Evolutionary conservation across 2,329 filamentous ascomycete genomes (phyloP).

Genomic region (Aspergillus ruber): DNA sequence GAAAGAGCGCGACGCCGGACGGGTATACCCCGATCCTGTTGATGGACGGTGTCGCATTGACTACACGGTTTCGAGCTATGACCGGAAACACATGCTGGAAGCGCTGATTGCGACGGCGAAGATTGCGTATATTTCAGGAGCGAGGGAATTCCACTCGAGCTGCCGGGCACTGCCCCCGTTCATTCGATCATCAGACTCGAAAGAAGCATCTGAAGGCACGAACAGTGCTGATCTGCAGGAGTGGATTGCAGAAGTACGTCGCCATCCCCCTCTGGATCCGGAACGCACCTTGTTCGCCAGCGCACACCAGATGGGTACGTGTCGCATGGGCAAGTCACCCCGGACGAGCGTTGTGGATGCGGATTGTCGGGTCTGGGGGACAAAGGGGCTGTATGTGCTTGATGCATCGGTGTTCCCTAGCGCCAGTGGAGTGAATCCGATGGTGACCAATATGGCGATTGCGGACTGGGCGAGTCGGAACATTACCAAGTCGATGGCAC

Average conservation of each 20-base stretch:
- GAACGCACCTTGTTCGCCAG: slow-evolving; percentile 40
- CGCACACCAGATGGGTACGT: slow-evolving; percentile 49
- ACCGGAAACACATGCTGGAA: slow-evolving; percentile 64
- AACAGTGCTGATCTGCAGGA: slow-evolving; percentile 50
- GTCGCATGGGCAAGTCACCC: slow-evolving; percentile 40
- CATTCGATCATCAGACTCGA: slow-evolving; percentile 34
- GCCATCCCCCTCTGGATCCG: slow-evolving; percentile 40
- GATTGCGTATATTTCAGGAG: slow-evolving; percentile 71
- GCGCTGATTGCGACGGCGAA: slow-evolving; percentile 67
- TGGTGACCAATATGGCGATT: slow-evolving; percentile 48
- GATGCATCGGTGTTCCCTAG: slow-evolving; percentile 48
- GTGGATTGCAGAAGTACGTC: slow-evolving; percentile 49
- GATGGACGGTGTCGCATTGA: slow-evolving; percentile 60
- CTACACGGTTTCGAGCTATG: slow-evolving; percentile 66
- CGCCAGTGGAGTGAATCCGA: slow-evolving; percentile 47
- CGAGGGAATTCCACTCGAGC: slow-evolving; percentile 67
- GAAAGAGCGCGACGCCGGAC: slow-evolving; percentile 69
- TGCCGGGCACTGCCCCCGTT: slow-evolving; percentile 62
- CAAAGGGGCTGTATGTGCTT: slow-evolving; percentile 41
- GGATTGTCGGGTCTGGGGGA: slow-evolving; percentile 42
- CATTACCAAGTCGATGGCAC: slow-evolving; percentile 26
- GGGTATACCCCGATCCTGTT: slow-evolving; percentile 63
- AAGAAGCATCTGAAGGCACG: slow-evolving; percentile 35
- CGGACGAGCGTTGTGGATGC: slow-evolving; percentile 41
- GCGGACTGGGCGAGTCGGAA: slow-evolving; percentile 41